These are phyloP conservation scores for Russula sp. DNA, from an alignment of 768 basidiomycete species.

Conservation along the genomic window DNA sequence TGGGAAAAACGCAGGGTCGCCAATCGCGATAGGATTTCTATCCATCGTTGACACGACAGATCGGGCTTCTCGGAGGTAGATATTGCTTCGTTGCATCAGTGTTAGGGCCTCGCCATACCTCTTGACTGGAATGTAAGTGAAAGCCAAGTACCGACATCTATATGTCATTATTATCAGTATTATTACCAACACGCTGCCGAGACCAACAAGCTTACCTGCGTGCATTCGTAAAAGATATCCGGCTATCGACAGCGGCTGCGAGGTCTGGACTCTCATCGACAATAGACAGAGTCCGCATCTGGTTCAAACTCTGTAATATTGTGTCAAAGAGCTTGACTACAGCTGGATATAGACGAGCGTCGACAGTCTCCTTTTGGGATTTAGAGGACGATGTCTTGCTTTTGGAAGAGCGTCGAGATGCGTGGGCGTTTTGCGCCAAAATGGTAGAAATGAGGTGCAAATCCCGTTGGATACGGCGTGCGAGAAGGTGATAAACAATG, in stretches of 20 bases:
- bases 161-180: conserved; percentile 1
- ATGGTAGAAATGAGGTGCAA: conserved; percentile 67
- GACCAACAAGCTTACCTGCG: conserved; percentile 42
- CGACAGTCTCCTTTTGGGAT: conserved; percentile 43
- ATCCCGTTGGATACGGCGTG: conserved; percentile 84
- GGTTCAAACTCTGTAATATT: conserved; percentile 73
- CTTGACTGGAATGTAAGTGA: conserved; percentile 63
- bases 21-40: conserved; percentile 39
- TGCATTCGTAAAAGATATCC: conserved; percentile 67
- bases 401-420: conserved; percentile 23
- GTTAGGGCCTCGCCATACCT: conserved; percentile 66
- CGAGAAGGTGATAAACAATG: conserved; percentile 80
- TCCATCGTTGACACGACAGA: conserved; percentile 44
- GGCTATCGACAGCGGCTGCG: conserved; percentile 66
- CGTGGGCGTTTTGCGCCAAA: conserved; percentile 34
- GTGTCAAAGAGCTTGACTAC: conserved; percentile 86
- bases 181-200: conserved; percentile 3
- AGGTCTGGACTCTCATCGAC: conserved; percentile 87
- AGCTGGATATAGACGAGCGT: conserved; percentile 72
- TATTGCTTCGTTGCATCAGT: conserved; percentile 60
- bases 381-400: conserved; percentile 22
- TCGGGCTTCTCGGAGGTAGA: conserved; percentile 69
- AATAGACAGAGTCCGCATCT: conserved; percentile 75
- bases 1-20: conserved; percentile 46
- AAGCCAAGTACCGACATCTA: conserved; percentile 71